phyloP scores from a whole-genome alignment of 257 asterid species.

The Paulownia fortunei region DNA sequence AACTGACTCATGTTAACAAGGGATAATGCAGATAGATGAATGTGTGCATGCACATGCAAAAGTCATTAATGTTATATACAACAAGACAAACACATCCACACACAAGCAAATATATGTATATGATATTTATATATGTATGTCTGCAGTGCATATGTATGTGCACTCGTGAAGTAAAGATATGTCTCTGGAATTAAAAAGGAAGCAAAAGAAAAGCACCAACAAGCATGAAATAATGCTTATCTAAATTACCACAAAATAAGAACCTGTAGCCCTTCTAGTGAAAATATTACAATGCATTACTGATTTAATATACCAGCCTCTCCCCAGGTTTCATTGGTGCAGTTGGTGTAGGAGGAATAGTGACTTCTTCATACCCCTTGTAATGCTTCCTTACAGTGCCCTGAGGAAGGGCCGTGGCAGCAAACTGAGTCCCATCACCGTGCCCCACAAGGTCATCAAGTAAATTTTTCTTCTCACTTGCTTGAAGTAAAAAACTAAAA shows the following conservation, averaged over 20 bases:
- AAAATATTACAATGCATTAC: conserved; percentile 23
- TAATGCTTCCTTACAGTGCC: conserved; percentile 82
- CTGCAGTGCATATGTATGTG: not conserved
- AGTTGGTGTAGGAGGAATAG: conserved; percentile 83
- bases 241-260: conserved; percentile 22
- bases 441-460: conserved; percentile 88
- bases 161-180: conserved; percentile 1
- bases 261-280: conserved; percentile 21
- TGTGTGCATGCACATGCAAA: conserved; percentile 22
- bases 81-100: not conserved
- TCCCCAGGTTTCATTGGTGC: conserved; percentile 98
- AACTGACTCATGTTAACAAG: conserved; percentile 8
- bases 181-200: conserved; percentile 3
- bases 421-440: conserved; percentile 72
- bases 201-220: conserved; percentile 10
- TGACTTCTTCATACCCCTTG: conserved; percentile 96
- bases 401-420: conserved; percentile 86
- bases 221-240: conserved; percentile 13
- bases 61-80: not conserved
- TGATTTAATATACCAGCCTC: conserved; percentile 65
- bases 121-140: not conserved
- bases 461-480: conserved; percentile 82
- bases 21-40: conserved; percentile 9
- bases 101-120: conserved; percentile 3
- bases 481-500: conserved; percentile 88